phyloP scores from a whole-genome alignment of 257 asterid genomes.

The Leptodermis oblonga region DNA sequence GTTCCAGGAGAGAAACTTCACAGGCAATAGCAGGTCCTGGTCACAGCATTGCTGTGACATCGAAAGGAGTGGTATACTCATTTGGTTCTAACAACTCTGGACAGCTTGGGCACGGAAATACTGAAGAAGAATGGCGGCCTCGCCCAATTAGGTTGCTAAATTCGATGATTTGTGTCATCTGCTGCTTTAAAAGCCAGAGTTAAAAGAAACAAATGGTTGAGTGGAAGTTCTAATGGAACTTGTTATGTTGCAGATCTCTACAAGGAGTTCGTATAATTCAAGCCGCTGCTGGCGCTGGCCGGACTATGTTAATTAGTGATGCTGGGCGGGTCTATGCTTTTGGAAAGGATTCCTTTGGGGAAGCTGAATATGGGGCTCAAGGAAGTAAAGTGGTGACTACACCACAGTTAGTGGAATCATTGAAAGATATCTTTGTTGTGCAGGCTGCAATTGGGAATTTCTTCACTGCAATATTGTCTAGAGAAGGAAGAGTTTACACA shows the following conservation, averaged over 20 bases:
- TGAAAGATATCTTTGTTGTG: conserved; percentile 87
- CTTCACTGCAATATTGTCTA: conserved; percentile 90
- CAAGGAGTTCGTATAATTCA: conserved; percentile 86
- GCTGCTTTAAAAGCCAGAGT: conserved; percentile 1
- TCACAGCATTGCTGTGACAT: conserved; percentile 90
- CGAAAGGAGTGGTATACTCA: conserved; percentile 76
- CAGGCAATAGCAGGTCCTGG: conserved; percentile 99
- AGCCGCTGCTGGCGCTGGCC: conserved; percentile 91
- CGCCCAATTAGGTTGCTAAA: conserved; percentile 60
- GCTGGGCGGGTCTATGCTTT: conserved; percentile 80
- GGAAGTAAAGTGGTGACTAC: conserved; percentile 61
- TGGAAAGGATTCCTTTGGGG: conserved; percentile 91
- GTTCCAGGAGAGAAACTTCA: conserved; percentile 86
- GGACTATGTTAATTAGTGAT: conserved; percentile 87
- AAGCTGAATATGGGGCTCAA: conserved; percentile 71
- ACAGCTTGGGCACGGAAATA: conserved; percentile 92
- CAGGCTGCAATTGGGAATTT: conserved; percentile 97
- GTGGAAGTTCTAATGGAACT: conserved; percentile 18
- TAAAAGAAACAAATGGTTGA: conserved; percentile 13
- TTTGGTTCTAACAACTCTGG: conserved; percentile 93
- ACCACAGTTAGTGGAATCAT: conserved; percentile 83
- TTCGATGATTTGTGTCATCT: conserved; percentile 13
- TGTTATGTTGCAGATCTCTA: conserved; percentile 63
- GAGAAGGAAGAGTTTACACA: conserved; percentile 92
- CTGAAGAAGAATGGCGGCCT: conserved; percentile 71